These are phyloP conservation scores for Plasmopara halstedii DNA, from an alignment of 352 stramenopile species.

Conservation along the genomic window DNA sequence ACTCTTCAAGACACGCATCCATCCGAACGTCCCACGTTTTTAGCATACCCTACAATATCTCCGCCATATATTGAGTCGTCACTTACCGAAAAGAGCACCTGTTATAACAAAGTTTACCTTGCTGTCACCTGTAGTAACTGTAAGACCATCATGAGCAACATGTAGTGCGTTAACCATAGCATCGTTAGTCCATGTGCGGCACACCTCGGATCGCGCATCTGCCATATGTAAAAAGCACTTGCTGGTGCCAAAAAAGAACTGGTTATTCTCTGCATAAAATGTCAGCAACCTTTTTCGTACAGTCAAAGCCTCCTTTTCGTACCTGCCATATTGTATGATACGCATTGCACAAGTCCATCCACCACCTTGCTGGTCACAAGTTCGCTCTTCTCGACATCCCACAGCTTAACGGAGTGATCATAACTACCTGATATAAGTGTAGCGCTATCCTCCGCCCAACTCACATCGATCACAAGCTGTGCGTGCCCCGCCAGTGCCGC, in stretches of 20 bases:
- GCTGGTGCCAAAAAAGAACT: constrained; percentile 77
- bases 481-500: constrained; percentile 62
- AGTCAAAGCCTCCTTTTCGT: not conserved
- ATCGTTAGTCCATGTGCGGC: constrained; percentile 71
- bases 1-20: constrained; percentile 66
- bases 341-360: constrained; percentile 75
- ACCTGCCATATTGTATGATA: constrained; percentile 76
- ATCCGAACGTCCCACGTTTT: constrained; percentile 85
- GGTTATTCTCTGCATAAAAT: constrained; percentile 53
- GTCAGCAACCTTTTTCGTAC: not conserved
- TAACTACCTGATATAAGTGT: constrained; percentile 74
- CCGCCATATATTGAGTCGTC: not conserved
- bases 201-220: constrained; percentile 52
- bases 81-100: not conserved
- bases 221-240: constrained; percentile 71
- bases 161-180: constrained; percentile 85
- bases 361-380: constrained; percentile 58
- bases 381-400: constrained; percentile 77
- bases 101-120: constrained; percentile 31
- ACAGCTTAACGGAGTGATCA: constrained; percentile 84
- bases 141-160: constrained; percentile 65
- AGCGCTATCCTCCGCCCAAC: constrained; percentile 72
- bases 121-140: constrained; percentile 74
- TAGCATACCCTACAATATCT: constrained; percentile 48
- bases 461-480: constrained; percentile 83